phyloP scores from a whole-genome alignment of 2,329 filamentous ascomycete species.

The Hymenoscyphus fructigenus region DNA sequence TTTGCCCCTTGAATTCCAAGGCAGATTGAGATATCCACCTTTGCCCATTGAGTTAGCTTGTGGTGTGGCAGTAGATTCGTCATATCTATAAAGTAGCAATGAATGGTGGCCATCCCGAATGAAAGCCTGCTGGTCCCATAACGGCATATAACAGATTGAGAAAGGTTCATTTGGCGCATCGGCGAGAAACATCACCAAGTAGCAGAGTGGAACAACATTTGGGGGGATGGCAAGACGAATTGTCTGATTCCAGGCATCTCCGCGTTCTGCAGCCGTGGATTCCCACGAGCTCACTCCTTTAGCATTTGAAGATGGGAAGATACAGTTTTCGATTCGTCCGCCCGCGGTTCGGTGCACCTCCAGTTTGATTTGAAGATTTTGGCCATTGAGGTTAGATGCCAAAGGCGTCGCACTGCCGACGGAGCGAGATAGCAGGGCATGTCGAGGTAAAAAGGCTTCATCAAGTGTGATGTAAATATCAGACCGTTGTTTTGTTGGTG shows the following conservation, averaged over 20 bases:
- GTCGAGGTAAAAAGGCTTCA: conserved; percentile 74
- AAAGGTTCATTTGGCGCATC: conserved; percentile 87
- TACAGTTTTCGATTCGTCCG: conserved; percentile 82
- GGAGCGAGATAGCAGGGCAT: conserved; percentile 66
- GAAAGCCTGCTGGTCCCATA: conserved; percentile 92
- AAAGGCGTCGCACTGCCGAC: conserved; percentile 74
- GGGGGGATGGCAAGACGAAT: conserved; percentile 77
- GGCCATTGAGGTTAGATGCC: conserved; percentile 59
- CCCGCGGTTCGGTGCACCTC: conserved; percentile 81
- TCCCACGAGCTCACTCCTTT: conserved; percentile 81
- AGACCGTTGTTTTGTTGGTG: conserved; percentile 81
- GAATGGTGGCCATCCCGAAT: conserved; percentile 80
- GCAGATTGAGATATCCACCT: conserved; percentile 82
- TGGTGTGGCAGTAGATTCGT: conserved; percentile 78
- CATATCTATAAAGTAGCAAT: conserved; percentile 83
- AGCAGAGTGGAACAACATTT: conserved; percentile 76
- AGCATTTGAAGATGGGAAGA: conserved; percentile 81
- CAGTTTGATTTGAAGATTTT: conserved; percentile 81
- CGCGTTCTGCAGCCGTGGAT: conserved; percentile 75
- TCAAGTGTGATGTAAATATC: conserved; percentile 92
- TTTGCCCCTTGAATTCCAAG: conserved; percentile 71
- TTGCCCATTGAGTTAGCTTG: conserved; percentile 64
- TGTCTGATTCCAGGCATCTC: conserved; percentile 84
- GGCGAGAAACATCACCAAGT: conserved; percentile 86
- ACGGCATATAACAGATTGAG: conserved; percentile 85